Conservation (phyloP, 345 rosid genomes). For the Cardiospermum halicacabum region DNA sequence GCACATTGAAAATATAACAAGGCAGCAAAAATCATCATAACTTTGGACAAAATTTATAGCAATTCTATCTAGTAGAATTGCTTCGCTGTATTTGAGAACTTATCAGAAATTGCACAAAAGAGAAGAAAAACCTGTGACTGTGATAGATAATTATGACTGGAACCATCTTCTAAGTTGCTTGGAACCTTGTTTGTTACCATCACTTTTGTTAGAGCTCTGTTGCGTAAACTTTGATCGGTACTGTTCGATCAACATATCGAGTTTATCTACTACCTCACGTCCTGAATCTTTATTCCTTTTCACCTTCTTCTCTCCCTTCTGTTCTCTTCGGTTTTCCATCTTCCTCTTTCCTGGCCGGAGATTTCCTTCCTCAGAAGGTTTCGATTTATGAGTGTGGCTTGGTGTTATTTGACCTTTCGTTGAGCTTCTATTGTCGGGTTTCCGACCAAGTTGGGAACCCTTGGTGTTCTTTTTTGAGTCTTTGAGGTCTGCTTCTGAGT, state of each 20-base stretch:
- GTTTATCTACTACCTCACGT: slow-evolving; percentile 51
- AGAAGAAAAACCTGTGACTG: not conserved
- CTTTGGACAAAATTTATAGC: not conserved
- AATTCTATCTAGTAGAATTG: not conserved
- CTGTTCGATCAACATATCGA: slow-evolving; percentile 62
- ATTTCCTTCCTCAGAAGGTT: slow-evolving; percentile 22
- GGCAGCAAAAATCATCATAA: not conserved
- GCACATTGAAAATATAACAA: not conserved
- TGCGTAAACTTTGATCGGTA: slow-evolving; percentile 65
- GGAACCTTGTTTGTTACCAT: slow-evolving; percentile 36
- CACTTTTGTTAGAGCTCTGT: slow-evolving; percentile 40
- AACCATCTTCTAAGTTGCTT: slow-evolving; percentile 61
- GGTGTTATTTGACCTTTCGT: slow-evolving; percentile 18
- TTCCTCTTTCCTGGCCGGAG: slow-evolving; percentile 35
- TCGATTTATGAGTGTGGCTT: slow-evolving; percentile 8
- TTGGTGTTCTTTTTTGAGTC: slow-evolving; percentile 26
- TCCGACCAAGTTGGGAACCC: slow-evolving; percentile 13
- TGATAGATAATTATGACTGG: slow-evolving; percentile 29
- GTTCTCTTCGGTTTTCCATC: slow-evolving; percentile 24
- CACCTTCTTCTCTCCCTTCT: slow-evolving; percentile 29
- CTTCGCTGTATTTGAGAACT: not conserved
- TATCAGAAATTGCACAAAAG: not conserved
- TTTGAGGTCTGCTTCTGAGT: slow-evolving; percentile 12
- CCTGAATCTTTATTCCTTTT: slow-evolving; percentile 48
- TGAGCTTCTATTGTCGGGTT: slow-evolving; percentile 17